phyloP scores from a whole-genome alignment of 2,329 filamentous ascomycete genomes.

The Xylariaceae sp. region DNA sequence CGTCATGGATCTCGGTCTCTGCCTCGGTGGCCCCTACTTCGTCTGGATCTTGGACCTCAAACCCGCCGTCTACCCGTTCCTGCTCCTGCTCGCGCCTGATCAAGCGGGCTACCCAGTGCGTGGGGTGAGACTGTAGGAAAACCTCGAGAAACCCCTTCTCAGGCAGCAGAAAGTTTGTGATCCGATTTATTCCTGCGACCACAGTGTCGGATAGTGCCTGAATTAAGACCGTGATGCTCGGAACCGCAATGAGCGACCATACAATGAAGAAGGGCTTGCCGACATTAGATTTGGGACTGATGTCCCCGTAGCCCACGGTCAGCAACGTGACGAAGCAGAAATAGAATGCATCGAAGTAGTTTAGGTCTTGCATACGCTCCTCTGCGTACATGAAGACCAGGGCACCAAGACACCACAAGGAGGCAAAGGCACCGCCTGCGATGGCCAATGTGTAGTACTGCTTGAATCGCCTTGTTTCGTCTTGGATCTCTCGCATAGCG shows the following conservation, averaged over 20 bases:
- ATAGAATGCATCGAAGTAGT: slow-evolving; percentile 9
- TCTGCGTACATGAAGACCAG: slow-evolving; percentile 7
- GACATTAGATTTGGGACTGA: slow-evolving; percentile 4
- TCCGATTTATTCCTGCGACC: slow-evolving; percentile 2
- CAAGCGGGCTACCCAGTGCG: slow-evolving; percentile 5
- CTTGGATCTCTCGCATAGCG: slow-evolving; percentile 7
- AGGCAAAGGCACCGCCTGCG: slow-evolving; percentile 1
- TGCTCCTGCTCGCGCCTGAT: neutral
- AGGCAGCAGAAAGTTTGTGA: slow-evolving; percentile 3
- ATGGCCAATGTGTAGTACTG: slow-evolving; percentile 4
- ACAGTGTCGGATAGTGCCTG: slow-evolving; percentile 7
- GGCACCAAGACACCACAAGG: slow-evolving; percentile 5
- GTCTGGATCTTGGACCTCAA: slow-evolving; percentile 7
- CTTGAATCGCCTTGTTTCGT: slow-evolving; percentile 6
- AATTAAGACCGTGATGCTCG: slow-evolving; percentile 6
- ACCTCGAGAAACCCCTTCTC: slow-evolving; percentile 5
- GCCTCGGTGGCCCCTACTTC: neutral
- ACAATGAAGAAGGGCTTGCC: slow-evolving; percentile 8
- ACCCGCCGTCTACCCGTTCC: slow-evolving; percentile 2
- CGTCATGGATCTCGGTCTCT: neutral
- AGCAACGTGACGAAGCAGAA: slow-evolving; percentile 9
- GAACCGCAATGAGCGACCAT: slow-evolving; percentile 7
- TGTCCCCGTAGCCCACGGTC: slow-evolving; percentile 8
- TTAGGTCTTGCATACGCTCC: slow-evolving; percentile 1
- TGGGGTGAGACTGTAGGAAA: slow-evolving; percentile 2